Evolutionary conservation across 164 flowering plant genomes (phyloP).

Genomic region (Macadamia integrifolia): DNA sequence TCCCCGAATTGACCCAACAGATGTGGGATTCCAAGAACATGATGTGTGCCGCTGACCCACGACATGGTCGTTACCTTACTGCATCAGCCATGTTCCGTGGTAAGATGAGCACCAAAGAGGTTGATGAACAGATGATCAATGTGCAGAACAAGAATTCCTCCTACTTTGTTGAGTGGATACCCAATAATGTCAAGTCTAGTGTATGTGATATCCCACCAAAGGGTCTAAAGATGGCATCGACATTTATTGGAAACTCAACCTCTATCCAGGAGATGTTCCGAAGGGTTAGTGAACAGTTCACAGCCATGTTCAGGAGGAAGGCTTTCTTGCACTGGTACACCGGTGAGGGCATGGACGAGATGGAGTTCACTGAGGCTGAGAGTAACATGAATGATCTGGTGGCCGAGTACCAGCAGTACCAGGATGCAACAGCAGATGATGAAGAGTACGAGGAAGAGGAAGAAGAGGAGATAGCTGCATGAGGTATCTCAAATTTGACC

Average conservation of each 20-base stretch:
- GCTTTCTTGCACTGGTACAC: conserved; percentile 16
- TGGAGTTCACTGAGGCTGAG: conserved; percentile 18
- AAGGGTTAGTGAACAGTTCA: conserved; percentile 4
- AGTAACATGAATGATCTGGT: conserved; percentile 16
- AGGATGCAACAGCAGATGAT: conserved; percentile 18
- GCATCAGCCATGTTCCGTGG: conserved; percentile 19
- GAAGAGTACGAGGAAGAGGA: conserved; percentile 17
- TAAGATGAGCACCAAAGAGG: conserved; percentile 21
- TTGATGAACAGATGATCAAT: conserved; percentile 20
- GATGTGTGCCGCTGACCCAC: conserved; percentile 23
- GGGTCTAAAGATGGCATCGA: conserved; percentile 21
- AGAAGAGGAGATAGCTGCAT: conserved; percentile 6
- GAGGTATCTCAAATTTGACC: not conserved
- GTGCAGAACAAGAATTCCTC: conserved; percentile 23
- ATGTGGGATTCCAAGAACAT: conserved; percentile 22
- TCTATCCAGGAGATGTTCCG: conserved; percentile 11
- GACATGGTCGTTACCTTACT: conserved; percentile 17
- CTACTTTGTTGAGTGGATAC: conserved; percentile 24
- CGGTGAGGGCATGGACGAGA: conserved; percentile 11
- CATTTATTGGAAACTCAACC: conserved; percentile 21
- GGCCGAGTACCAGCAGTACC: conserved; percentile 8
- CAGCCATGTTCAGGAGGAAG: conserved; percentile 6
- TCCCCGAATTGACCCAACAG: conserved; percentile 18
- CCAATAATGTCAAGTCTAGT: conserved; percentile 23
- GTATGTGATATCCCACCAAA: conserved; percentile 25